A percentile compares a stretch with the other conserved stretches of the same genome.
Conservation (phyloP, 495 filamentous ascomycete species). For the Lasiosphaeris hirsuta region DNA sequence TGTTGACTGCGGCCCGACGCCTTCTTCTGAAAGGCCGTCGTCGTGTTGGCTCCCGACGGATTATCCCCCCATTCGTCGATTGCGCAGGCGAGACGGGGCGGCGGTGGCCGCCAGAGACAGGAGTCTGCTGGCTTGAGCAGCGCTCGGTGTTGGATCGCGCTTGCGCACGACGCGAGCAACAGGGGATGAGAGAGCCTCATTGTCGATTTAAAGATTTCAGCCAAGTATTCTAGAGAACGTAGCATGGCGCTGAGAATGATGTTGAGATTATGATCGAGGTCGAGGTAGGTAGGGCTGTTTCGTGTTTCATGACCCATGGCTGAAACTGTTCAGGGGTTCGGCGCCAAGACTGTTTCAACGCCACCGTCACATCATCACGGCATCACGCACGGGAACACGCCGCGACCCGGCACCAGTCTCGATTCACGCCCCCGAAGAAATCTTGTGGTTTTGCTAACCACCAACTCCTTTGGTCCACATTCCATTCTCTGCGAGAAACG, state of each 20-base stretch:
- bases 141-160: neutral
- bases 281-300: neutral
- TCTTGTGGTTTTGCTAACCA: too few relatives aligned
- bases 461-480: too few relatives aligned
- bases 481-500: too few relatives aligned
- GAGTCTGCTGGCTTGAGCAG: neutral
- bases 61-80: neutral
- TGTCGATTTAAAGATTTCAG: neutral
- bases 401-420: too few relatives aligned
- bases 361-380: neutral
- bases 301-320: neutral
- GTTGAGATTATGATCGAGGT: neutral
- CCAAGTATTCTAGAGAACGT: too few relatives aligned
- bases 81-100: constrained; percentile 3
- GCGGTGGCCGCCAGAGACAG: neutral
- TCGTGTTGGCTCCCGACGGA: too few relatives aligned
- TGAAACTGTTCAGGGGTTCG: neutral
- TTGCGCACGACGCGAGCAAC: neutral
- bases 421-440: too few relatives aligned
- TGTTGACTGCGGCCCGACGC: neutral
- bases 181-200: neutral
- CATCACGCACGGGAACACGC: neutral
- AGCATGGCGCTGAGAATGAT: neutral
- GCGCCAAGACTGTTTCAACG: neutral
- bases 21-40: neutral